Base-by-base conservation (phyloP, 1,284 basidiomycete genomes). In the Meira nashicola region DNA sequence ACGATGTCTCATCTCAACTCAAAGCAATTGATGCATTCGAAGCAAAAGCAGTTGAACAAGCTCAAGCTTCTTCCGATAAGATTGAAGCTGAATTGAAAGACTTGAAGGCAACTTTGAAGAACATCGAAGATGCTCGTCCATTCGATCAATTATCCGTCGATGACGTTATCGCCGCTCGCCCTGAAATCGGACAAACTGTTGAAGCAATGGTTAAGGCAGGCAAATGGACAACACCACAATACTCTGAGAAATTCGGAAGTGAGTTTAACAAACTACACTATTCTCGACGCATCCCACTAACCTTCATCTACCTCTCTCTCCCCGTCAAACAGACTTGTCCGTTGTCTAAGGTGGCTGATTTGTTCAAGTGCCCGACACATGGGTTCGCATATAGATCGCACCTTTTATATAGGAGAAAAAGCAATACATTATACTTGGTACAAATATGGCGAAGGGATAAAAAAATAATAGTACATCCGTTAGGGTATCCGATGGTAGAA, bases 161-260 rank as follows among this genome's bases (percentile, higher is more conserved):
- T 74, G 95, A 99, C 71, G 90, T 98, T 71, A 87, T 88, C 70
- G 84, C 87, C 66, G 94, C 95, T 54, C 89, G 93, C 80, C 95
- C 95, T 51, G 90, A 92, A 81, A 88, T 98, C 79, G 82, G 84
- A 55, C 87, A 95, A 81, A 87, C 90, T 51, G 90, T 96, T 71
- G 92, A 97, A 83, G 92, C 86, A 74, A 97, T 97, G 92, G 81
- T 97, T 76, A 88, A 90, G 86, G 95, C 98, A 84, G 95, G 95
- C 81, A 97, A 97, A 83, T 98, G 92, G 89, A 89, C 88, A 78
- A 91, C 95, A 60, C 76, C 76, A 39, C 74, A 75, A 43, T 78
- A 78, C 74, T 66, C 71, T 53, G 76, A 77, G 66, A 77, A 75
- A 70, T 77, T 76, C 55, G 76, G 74, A 58, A 77, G 39, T 28